A percentile compares a stretch with the other conserved stretches of the same genome.
phyloP scores from a whole-genome alignment of 2,329 filamentous ascomycete genomes.

The Penicillium sp. region DNA sequence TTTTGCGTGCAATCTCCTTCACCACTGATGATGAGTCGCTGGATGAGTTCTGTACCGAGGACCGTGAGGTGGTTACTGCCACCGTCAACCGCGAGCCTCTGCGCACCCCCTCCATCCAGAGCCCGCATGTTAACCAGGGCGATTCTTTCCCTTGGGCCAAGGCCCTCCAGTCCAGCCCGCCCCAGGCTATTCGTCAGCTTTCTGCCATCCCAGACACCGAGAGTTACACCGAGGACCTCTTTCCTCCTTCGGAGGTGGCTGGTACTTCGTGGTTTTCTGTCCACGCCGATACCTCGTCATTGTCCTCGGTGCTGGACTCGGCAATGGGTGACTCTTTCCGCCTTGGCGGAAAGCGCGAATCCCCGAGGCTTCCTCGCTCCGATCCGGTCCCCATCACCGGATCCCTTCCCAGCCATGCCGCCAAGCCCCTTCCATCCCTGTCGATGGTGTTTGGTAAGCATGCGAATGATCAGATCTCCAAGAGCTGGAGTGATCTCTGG shows the following conservation, averaged over 20 bases:
- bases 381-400: conserved; percentile 75
- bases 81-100: conserved; percentile 90
- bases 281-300: conserved; percentile 74
- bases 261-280: conserved; percentile 74
- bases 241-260: conserved; percentile 70
- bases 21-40: conserved; percentile 88
- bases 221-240: conserved; percentile 81
- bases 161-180: conserved; percentile 75
- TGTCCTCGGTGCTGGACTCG: conserved; percentile 83
- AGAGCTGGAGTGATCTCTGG: conserved; percentile 99
- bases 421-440: conserved; percentile 66
- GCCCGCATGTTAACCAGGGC: conserved; percentile 71
- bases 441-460: conserved; percentile 74
- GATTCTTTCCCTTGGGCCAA: conserved; percentile 95
- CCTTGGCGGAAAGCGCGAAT: conserved; percentile 46
- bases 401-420: conserved; percentile 67
- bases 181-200: conserved; percentile 74
- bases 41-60: conserved; percentile 89
- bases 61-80: conserved; percentile 74
- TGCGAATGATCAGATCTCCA: conserved; percentile 77
- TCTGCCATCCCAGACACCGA: conserved; percentile 80
- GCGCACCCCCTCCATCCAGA: conserved; percentile 92
- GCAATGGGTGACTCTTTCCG: conserved; percentile 79
- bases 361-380: conserved; percentile 51
- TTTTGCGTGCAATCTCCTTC: conserved; percentile 82